These are phyloP conservation scores for Kewa caespitosa DNA, from an alignment of 179 eudicot species.

Conservation along the genomic window DNA sequence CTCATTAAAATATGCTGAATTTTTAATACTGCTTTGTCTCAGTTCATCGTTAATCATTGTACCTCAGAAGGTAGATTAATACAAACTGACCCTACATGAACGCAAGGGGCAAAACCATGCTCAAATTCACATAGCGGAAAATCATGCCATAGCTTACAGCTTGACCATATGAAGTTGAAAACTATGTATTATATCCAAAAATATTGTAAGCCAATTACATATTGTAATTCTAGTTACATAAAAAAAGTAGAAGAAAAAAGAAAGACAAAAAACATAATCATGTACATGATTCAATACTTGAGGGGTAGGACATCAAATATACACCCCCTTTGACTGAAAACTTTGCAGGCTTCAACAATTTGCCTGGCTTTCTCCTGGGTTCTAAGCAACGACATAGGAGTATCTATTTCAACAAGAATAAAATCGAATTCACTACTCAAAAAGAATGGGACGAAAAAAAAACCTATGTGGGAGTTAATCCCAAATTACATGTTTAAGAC, in stretches of 20 bases:
- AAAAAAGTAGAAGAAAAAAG: not conserved
- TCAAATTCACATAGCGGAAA: too few species aligned
- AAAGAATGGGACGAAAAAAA: conserved; percentile 34
- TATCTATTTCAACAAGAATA: conserved; percentile 21
- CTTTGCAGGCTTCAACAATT: conserved; percentile 4
- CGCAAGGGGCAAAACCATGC: too few species aligned
- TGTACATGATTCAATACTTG: conserved; percentile 17
- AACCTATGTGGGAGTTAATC: conserved; percentile 7
- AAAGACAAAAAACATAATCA: not conserved
- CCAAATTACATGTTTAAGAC: conserved; percentile 23
- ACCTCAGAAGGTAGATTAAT: too few species aligned
- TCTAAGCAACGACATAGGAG: conserved; percentile 1
- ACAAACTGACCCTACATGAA: too few species aligned
- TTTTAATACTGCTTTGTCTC: too few species aligned
- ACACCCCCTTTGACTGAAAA: conserved; percentile 17
- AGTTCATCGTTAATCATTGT: too few species aligned
- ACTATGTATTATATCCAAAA: conserved; percentile 16
- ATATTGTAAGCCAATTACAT: conserved; percentile 20
- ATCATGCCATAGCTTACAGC: not conserved
- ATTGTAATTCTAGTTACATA: conserved; percentile 25
- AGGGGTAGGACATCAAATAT: conserved; percentile 23
- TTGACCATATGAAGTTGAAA: not conserved
- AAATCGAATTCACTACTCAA: conserved; percentile 20
- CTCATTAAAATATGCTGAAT: not conserved
- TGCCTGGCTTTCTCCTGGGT: conserved; percentile 11